These are phyloP conservation scores for Pseudogymnoascus sp. DNA, from an alignment of 2,329 filamentous ascomycete genomes.

Conservation along the genomic window DNA sequence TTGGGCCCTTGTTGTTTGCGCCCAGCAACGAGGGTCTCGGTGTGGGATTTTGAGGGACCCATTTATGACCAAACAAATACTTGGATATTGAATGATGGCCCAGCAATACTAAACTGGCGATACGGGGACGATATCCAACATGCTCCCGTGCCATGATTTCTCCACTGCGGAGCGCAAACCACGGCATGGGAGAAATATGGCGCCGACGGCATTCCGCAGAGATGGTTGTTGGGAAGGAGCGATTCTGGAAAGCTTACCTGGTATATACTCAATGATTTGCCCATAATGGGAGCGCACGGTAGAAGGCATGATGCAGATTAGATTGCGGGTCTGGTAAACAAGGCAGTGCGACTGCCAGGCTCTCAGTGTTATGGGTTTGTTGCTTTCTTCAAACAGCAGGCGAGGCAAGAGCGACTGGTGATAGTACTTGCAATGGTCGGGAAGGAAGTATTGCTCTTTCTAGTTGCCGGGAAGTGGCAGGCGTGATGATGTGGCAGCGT, in stretches of 20 bases:
- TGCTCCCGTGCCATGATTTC: neutral
- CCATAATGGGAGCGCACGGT: constrained; percentile 57
- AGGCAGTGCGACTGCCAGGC: constrained; percentile 2
- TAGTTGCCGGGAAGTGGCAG: neutral
- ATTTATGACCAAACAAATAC: constrained; percentile 7
- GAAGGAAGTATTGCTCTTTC: neutral
- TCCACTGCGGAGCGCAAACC: neutral
- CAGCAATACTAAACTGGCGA: neutral
- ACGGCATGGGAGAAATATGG: constrained; percentile 5
- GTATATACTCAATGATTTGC: constrained; percentile 92
- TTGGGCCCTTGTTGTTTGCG: constrained; percentile 1
- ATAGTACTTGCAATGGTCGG: neutral
- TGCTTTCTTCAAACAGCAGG: neutral
- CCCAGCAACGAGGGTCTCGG: constrained; percentile 1
- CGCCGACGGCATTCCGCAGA: neutral
- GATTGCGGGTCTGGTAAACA: constrained; percentile 18
- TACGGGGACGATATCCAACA: neutral
- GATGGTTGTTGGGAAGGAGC: neutral
- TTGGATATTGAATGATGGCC: neutral
- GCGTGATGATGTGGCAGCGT: constrained; percentile 6
- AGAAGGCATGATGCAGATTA: constrained; percentile 33
- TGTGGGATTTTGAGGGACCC: neutral
- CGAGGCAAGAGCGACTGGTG: neutral
- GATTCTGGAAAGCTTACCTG: constrained; percentile 51
- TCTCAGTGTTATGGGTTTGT: neutral